These are phyloP conservation scores for Suillus bovinus DNA, from an alignment of 768 basidiomycete genomes.

Conservation along the genomic window DNA sequence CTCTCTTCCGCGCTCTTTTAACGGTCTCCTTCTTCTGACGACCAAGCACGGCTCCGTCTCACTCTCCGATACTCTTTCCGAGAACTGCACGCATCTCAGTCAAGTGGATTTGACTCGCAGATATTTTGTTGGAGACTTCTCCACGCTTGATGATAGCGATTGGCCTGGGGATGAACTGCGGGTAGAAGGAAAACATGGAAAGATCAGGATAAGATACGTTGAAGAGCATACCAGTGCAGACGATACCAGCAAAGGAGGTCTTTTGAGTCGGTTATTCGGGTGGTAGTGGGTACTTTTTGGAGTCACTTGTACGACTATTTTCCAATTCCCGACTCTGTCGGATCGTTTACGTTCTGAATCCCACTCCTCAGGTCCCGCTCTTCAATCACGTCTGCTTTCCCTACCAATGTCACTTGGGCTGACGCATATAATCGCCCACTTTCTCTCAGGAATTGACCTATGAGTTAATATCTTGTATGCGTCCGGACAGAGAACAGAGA, in stretches of 20 bases:
- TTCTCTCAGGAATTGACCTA: no score
- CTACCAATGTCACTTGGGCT: no score
- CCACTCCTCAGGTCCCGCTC: no score
- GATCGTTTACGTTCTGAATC: no score
- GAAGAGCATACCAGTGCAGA: constrained; percentile 14
- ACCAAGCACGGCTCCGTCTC: constrained; percentile 20
- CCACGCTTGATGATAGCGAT: constrained; percentile 13
- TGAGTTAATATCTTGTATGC: no score
- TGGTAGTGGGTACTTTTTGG: neutral
- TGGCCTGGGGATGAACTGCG: constrained; percentile 26
- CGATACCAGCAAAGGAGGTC: constrained; percentile 10
- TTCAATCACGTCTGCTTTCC: no score
- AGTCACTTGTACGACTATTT: neutral
- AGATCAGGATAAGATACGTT: constrained; percentile 20
- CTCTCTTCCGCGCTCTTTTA: constrained; percentile 23
- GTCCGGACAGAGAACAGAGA: no score
- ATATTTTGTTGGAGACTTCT: constrained; percentile 29
- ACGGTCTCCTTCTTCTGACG: constrained; percentile 19
- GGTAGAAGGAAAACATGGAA: constrained; percentile 20
- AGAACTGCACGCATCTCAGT: constrained; percentile 22
- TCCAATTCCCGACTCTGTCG: neutral
- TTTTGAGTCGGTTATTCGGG: constrained; percentile 23
- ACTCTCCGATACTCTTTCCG: constrained; percentile 16
- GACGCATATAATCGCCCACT: no score
- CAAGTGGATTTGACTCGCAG: constrained; percentile 18